Base-by-base conservation (phyloP, 2,329 filamentous ascomycete species). In the Pseudopithomyces chartarum region DNA sequence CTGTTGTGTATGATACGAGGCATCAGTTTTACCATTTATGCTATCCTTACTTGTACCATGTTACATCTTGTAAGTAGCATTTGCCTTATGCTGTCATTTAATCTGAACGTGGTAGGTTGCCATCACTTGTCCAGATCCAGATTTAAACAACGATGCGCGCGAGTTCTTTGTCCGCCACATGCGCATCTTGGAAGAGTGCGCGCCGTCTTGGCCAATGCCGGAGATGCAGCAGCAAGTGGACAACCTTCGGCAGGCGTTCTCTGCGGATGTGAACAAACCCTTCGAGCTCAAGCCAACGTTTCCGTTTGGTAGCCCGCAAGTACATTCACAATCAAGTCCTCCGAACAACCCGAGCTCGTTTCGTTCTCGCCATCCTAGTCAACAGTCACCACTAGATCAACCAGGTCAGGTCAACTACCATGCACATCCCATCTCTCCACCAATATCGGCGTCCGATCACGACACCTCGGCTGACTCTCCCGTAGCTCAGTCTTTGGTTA, bases 11-110 rank as follows among this genome's bases (percentile, higher is more conserved):
- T 97, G 94, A 89, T 94, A 69, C 85, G 94, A 63, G 94, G 94
- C 38, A 92, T 96, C 73, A 97, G 93, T 76, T 98, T 97, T 69
- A 92, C 91, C 6, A 92, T 98, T n/a, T 98, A 98, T 70, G 87
- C 89, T 54, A 87, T 97, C 23, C 80, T 98, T 44, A 95, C 92
- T 0, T 97, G 93, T 79, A 93, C 94, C 22, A 93, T 97, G 77
- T 84, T 98, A 53, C 93, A 98, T 76, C 78, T 98, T 77, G 94
- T 97, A 82, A 76, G 91, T 84, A 39, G 46, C 48, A 52, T 36
- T 17, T 17, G 29, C 67, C 68, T 46, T 6, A 33, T 33, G n/a
- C 29, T 13, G 5, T 0, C 26, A 2, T 22, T 26, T 5, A 19
- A 44, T 47, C 66, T 71, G 54, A 72, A 45, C 33, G n/a, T 29